A percentile compares a stretch with the other conserved stretches of the same genome.
phyloP scores from a whole-genome alignment of 139 green algal genomes.

The Microglena sp. region DNA sequence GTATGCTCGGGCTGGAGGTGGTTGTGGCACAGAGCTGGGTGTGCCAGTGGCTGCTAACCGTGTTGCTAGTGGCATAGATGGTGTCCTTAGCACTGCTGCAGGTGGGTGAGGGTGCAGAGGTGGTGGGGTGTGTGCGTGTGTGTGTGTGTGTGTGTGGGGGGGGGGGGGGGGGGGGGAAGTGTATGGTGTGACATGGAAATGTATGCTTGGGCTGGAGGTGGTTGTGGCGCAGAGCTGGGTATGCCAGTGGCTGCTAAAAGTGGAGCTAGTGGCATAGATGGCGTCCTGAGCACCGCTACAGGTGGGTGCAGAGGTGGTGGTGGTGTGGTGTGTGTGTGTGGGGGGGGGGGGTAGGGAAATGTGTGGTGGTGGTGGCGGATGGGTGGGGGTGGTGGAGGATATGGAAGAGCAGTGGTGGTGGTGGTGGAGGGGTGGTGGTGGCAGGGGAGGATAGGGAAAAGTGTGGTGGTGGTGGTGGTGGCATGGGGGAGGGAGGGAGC shows the following conservation, averaged over 20 bases:
- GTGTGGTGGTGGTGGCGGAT: slow-evolving; percentile 98
- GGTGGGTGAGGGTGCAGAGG: too few relatives aligned
- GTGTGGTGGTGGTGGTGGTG: too few relatives aligned
- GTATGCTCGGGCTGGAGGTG: slow-evolving; percentile 42
- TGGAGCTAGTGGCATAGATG: slow-evolving; percentile 94
- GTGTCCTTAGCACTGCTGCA: slow-evolving; percentile 80
- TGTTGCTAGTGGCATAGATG: slow-evolving; percentile 94
- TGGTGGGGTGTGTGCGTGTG: too few relatives aligned
- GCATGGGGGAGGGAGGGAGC: too few relatives aligned
- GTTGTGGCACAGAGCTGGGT: neutral
- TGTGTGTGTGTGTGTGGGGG: too few relatives aligned
- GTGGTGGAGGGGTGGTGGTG: neutral
- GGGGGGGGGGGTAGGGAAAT: too few relatives aligned
- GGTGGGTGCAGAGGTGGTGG: too few relatives aligned
- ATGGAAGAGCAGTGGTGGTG: too few relatives aligned
- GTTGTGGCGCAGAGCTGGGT: neutral
- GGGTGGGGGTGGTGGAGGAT: slow-evolving; percentile 47
- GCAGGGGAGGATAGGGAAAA: slow-evolving; percentile 68
- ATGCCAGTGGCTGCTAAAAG: slow-evolving; percentile 74
- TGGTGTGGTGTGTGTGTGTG: too few relatives aligned
- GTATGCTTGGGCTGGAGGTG: slow-evolving; percentile 42
- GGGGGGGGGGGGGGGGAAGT: too few relatives aligned
- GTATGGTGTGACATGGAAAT: slow-evolving; percentile 99
- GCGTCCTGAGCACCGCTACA: slow-evolving; percentile 80
- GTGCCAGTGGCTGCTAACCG: slow-evolving; percentile 74